These are phyloP conservation scores for Gyrodon lividus DNA, from an alignment of 768 basidiomycete genomes.

Conservation along the genomic window DNA sequence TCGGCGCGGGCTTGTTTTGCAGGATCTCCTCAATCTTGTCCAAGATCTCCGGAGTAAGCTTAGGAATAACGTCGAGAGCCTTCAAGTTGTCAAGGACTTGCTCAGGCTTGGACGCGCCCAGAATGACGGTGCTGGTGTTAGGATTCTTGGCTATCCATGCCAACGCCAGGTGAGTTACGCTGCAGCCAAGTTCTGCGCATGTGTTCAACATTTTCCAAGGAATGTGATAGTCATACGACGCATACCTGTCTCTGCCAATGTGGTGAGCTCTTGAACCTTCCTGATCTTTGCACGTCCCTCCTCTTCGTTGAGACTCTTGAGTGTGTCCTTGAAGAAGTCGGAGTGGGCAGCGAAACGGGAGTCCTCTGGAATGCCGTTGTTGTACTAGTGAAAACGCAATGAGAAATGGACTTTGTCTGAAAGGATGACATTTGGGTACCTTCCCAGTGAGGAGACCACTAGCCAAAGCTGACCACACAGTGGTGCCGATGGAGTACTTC, in stretches of 20 bases:
- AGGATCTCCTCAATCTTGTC: slow-evolving; percentile 54
- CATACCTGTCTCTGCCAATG: slow-evolving; percentile 39
- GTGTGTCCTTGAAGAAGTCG: slow-evolving; percentile 44
- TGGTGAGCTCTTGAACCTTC: slow-evolving; percentile 48
- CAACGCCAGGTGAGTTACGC: slow-evolving; percentile 50
- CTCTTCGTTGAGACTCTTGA: slow-evolving; percentile 42
- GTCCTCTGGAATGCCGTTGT: slow-evolving; percentile 49
- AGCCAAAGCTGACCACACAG: slow-evolving; percentile 57
- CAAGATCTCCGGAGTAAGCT: slow-evolving; percentile 50
- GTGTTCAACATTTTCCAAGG: neutral
- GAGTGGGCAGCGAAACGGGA: slow-evolving; percentile 51
- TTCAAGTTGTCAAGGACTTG: slow-evolving; percentile 50
- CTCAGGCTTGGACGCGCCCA: slow-evolving; percentile 48
- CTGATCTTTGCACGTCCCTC: slow-evolving; percentile 45
- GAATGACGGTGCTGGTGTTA: slow-evolving; percentile 47
- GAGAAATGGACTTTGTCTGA: neutral
- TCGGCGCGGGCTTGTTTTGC: slow-evolving; percentile 35
- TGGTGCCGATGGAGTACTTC: slow-evolving; percentile 47
- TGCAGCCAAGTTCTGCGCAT: slow-evolving; percentile 41
- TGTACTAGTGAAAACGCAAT: slow-evolving; percentile 33
- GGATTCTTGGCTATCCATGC: slow-evolving; percentile 55
- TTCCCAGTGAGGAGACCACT: slow-evolving; percentile 56
- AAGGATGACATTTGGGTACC: slow-evolving; percentile 18
- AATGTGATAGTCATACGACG: neutral
- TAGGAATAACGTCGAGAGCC: slow-evolving; percentile 53